Evolutionary conservation across 257 asterid genomes (phyloP).

Genomic region (Solanum megistacrolobum): DNA sequence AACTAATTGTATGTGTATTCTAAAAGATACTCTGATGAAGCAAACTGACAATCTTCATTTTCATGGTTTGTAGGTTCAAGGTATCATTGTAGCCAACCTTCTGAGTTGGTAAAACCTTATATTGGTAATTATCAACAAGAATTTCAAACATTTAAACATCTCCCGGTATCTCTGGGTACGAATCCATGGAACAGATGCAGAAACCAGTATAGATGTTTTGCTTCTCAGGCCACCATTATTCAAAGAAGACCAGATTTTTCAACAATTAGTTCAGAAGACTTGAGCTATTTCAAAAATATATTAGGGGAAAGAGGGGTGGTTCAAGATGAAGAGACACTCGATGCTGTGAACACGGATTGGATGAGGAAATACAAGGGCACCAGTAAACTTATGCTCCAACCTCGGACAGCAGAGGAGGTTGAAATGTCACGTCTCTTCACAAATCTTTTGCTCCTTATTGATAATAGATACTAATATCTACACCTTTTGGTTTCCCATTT

Average conservation of each 20-base stretch:
- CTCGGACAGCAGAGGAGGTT: constrained; percentile 71
- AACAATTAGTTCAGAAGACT: constrained; percentile 48
- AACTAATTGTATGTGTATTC: neutral
- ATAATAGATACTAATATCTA: neutral
- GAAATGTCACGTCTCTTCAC: neutral
- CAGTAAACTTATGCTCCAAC: constrained; percentile 82
- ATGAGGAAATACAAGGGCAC: constrained; percentile 80
- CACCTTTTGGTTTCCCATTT: neutral
- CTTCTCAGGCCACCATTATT: constrained; percentile 38
- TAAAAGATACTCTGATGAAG: neutral
- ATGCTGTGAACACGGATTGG: constrained; percentile 90
- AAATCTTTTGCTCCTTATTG: neutral
- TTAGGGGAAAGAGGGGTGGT: constrained; percentile 81
- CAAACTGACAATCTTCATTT: neutral
- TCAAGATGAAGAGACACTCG: constrained; percentile 66
- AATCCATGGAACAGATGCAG: constrained; percentile 14
- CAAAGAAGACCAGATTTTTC: constrained; percentile 54
- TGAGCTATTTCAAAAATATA: constrained; percentile 59
- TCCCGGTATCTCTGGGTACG: constrained; percentile 6
- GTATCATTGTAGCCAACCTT: neutral
- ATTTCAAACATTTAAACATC: neutral
- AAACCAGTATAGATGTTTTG: constrained; percentile 28
- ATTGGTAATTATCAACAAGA: constrained; percentile 6
- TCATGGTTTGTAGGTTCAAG: constrained; percentile 26
- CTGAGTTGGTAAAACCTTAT: constrained; percentile 13